phyloP scores from a whole-genome alignment of 352 stramenopile genomes.

The Phytophthora sojae region DNA sequence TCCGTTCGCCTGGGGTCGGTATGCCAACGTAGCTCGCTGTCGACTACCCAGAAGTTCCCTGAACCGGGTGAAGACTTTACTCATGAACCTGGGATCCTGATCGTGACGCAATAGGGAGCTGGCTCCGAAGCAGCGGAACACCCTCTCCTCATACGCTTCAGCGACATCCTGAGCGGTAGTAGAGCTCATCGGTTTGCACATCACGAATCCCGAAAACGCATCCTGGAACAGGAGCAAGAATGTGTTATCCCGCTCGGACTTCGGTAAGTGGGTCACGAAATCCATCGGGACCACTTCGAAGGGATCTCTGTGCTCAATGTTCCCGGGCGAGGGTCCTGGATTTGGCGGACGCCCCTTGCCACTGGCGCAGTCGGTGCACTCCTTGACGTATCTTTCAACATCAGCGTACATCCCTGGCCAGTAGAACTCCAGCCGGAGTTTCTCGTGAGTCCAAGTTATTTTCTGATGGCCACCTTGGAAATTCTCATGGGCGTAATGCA shows the following conservation, averaged over 20 bases:
- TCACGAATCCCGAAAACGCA: neutral
- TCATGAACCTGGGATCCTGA: neutral
- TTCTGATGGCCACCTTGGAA: no score
- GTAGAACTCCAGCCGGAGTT: neutral
- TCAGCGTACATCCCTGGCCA: neutral
- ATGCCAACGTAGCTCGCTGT: neutral
- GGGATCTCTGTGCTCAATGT: neutral
- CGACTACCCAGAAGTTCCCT: neutral
- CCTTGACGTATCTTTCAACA: neutral
- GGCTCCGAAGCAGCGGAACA: neutral
- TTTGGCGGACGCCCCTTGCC: neutral
- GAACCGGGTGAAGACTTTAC: neutral
- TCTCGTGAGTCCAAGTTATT: no score
- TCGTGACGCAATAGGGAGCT: neutral
- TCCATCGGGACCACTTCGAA: neutral
- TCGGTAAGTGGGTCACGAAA: neutral
- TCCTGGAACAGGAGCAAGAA: neutral
- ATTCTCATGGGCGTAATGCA: no score
- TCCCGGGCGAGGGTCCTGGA: neutral
- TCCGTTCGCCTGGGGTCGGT: neutral
- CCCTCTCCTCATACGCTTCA: neutral
- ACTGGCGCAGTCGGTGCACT: neutral
- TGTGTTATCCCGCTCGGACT: neutral
- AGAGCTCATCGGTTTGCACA: neutral
- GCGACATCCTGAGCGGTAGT: neutral